These are phyloP conservation scores for Epichloe elymi DNA, from an alignment of 2,329 filamentous ascomycete genomes.

Conservation along the genomic window DNA sequence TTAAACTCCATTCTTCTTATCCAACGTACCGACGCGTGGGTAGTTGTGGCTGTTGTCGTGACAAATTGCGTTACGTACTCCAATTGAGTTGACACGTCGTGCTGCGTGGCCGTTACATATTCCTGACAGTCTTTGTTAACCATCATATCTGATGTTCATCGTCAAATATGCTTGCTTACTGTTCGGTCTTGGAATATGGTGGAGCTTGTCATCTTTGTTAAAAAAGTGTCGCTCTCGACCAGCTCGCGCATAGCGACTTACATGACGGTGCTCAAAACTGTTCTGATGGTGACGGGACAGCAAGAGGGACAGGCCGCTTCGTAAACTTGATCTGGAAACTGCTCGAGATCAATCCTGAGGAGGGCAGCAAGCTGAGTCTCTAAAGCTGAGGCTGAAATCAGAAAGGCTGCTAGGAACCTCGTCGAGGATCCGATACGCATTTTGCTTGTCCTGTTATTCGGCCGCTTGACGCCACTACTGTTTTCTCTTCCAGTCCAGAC, in stretches of 20 bases:
- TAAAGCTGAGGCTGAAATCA: neutral
- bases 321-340: conserved; percentile 2
- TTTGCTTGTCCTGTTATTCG: neutral
- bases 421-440: conserved; percentile 1
- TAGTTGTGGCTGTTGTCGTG: conserved; percentile 9
- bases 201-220: neutral
- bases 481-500: neutral
- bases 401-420: neutral
- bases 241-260: neutral
- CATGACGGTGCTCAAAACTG: conserved; percentile 2
- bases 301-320: neutral
- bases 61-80: conserved; percentile 10
- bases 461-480: neutral
- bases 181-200: conserved; percentile 5
- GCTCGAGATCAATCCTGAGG: neutral
- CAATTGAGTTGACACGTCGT: conserved; percentile 10
- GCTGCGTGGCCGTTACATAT: conserved; percentile 7
- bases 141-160: neutral
- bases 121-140: conserved; percentile 4
- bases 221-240: neutral
- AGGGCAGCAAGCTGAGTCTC: neutral
- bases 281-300: conserved; percentile 3
- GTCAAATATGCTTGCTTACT: neutral
- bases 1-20: neutral
- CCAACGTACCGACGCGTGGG: conserved; percentile 7